phyloP scores from a whole-genome alignment of 805 yeast genomes.

The Metschnikowia reukaufii region DNA sequence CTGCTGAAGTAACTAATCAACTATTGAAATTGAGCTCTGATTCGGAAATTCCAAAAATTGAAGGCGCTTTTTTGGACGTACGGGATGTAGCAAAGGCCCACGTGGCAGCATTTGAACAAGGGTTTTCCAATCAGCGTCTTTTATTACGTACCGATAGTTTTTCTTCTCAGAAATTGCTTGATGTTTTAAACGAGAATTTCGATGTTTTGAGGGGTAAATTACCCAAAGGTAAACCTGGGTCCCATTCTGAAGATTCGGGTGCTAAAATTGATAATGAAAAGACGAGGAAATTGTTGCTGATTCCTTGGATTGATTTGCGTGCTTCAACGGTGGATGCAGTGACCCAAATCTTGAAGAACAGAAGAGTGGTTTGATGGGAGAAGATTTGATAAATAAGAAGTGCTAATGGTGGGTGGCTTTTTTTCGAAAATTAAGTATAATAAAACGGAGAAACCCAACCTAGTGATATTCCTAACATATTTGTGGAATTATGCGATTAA shows the following conservation, averaged over 20 bases:
- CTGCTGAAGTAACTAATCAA: slow-evolving; percentile 16
- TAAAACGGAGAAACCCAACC: too few relatives aligned
- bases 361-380: too few relatives aligned
- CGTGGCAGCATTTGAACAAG: slow-evolving; percentile 21
- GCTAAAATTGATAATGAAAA: slow-evolving; percentile 12
- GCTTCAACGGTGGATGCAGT: slow-evolving; percentile 38
- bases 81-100: slow-evolving; percentile 22
- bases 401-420: too few relatives aligned
- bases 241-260: neutral
- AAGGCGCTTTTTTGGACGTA: slow-evolving; percentile 16
- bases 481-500: too few relatives aligned
- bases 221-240: slow-evolving; percentile 39
- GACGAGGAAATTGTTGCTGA: slow-evolving; percentile 14
- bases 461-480: too few relatives aligned
- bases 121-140: slow-evolving; percentile 27
- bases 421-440: too few relatives aligned
- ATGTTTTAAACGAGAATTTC: slow-evolving; percentile 37
- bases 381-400: too few relatives aligned
- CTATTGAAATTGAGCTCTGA: slow-evolving; percentile 3
- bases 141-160: slow-evolving; percentile 25
- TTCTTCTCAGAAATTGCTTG: slow-evolving; percentile 29
- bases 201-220: slow-evolving; percentile 45
- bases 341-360: too few relatives aligned
- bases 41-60: neutral
- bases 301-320: slow-evolving; percentile 27